These are phyloP conservation scores for Neurospora sp. DNA, from an alignment of 495 filamentous ascomycete genomes.

Conservation along the genomic window DNA sequence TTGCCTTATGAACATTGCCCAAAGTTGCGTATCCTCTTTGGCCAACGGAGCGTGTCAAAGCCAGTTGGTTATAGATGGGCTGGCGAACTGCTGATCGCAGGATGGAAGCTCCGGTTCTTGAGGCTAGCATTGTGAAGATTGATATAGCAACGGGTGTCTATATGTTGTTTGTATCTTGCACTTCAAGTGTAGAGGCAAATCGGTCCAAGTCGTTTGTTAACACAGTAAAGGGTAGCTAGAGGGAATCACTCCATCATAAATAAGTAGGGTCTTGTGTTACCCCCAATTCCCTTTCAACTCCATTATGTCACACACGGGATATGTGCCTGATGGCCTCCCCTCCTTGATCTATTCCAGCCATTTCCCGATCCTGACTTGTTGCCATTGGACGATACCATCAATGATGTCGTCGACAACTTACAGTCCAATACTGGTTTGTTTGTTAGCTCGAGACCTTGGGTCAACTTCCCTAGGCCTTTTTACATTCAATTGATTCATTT, in stretches of 20 bases:
- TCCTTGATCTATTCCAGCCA: background rate
- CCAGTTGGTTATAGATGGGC: background rate
- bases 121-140: background rate
- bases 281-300: background rate
- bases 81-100: constrained; percentile 1
- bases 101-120: background rate
- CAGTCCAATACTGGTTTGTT: no score
- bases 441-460: no score
- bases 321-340: background rate
- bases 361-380: background rate
- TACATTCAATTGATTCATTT: no score
- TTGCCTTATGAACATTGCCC: background rate
- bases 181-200: background rate
- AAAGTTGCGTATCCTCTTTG: constrained; percentile 9
- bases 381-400: background rate
- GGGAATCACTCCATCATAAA: background rate
- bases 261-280: background rate
- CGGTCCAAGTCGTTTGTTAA: background rate
- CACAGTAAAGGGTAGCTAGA: background rate
- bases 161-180: background rate
- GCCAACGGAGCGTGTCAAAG: background rate
- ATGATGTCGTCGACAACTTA: background rate
- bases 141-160: background rate
- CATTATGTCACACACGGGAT: background rate
- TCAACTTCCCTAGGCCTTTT: no score